Conservation (phyloP, 768 basidiomycete species). For the Trametes cinnabarina region DNA sequence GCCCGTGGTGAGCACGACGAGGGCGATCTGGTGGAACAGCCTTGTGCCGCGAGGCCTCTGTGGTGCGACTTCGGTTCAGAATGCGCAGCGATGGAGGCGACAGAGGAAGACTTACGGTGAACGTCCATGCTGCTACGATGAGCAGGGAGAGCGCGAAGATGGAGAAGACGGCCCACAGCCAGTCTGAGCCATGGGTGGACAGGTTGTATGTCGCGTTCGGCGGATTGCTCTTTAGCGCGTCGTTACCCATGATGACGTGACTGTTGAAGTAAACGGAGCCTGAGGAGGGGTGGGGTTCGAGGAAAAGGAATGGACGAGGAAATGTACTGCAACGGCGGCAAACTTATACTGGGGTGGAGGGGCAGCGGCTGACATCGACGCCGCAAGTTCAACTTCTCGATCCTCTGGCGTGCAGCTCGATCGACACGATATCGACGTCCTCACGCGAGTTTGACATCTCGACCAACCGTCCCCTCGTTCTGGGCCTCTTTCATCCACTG, state of each 20-base stretch:
- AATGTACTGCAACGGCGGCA: no score
- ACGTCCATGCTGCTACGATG: conserved; percentile 36
- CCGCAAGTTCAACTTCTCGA: background rate
- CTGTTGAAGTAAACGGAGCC: no score
- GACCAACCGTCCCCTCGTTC: no score
- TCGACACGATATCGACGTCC: no score
- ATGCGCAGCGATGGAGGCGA: background rate
- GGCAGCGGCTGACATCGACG: background rate
- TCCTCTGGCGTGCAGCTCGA: background rate
- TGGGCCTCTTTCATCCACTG: no score
- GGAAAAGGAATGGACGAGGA: no score
- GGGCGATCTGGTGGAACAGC: conserved; percentile 48
- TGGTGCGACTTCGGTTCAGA: background rate
- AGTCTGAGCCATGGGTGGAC: conserved; percentile 46
- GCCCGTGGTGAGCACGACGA: conserved; percentile 46
- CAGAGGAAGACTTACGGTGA: conserved; percentile 26
- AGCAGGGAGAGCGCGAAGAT: conserved; percentile 46
- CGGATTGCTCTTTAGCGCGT: conserved; percentile 36
- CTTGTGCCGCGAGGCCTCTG: conserved; percentile 41
- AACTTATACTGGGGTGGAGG: no score
- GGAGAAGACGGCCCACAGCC: conserved; percentile 57
- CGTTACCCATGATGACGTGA: conserved; percentile 22
- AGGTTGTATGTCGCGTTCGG: conserved; percentile 39
- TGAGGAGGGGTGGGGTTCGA: no score
- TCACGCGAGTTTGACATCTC: no score